Evolutionary conservation across 1,139 yeast genomes (phyloP), one percentile per base, ranked within the genome.

Genomic region (Candida anutae): DNA sequence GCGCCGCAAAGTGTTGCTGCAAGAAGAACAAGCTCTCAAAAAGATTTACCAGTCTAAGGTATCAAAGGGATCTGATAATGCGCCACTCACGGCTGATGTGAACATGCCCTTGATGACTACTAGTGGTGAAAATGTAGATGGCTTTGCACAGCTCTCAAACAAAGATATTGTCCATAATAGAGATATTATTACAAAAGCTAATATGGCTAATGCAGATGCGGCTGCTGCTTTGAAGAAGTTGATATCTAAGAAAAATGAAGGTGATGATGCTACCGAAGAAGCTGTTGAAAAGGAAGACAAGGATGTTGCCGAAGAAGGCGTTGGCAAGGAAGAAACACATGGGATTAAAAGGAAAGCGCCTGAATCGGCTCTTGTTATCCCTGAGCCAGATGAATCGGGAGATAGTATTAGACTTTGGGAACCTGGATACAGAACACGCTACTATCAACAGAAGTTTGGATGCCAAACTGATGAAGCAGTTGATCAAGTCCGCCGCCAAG

Each of bases 351-450:
- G 30, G 20, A 23, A 25, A 6, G 23, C 17, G 6, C 25, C 16
- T 13, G 28, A 21, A 16, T 28, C 24, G 8, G 19, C 10, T 8
- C 22, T 21, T 6, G 22, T 6, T 6, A 21, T 13, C 11, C 6
- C 25, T 12, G 25, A 25, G 13, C 25, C 36, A 15, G 45, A 40
- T 6, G 50, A 45, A 14, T 40, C 39, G 5, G 45, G 60, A 22
- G 94, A 82, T 39, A 64, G 66, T 12, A 78, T 88, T 18, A 69
- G 77, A 41, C 55, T 85, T 37, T 80, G 84, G 76, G 95, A 85
- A 47, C 79, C 93, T 0, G 98, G 98, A 0, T 90, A 84, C 54
- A 74, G 74, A 34, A 75, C 73, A 31, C 64, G 98, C 28, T 90
- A 90, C 53, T 93, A 93, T 48, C 64, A 69, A 31, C 65, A 69